A percentile compares a stretch with the other conserved stretches of the same genome.
phyloP scores from a whole-genome alignment of 306 rosid genomes.

The Prosopis cineraria region DNA sequence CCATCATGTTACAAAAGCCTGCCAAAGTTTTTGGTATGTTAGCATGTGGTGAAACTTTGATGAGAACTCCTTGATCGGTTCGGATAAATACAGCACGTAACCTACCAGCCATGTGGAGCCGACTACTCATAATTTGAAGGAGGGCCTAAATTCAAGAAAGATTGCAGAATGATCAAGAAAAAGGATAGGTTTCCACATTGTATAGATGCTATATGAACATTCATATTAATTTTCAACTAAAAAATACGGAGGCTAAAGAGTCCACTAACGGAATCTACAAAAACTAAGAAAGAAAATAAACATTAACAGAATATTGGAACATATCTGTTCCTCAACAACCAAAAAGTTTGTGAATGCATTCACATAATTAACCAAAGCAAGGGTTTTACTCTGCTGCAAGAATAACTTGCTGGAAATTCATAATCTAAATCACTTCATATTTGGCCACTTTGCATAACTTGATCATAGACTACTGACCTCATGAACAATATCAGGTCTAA shows the following conservation, averaged over 20 bases:
- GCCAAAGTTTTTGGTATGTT: slow-evolving; percentile 17
- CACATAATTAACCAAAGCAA: background rate
- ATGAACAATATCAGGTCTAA: slow-evolving; percentile 35
- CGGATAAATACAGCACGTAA: slow-evolving; percentile 27
- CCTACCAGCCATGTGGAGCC: slow-evolving; percentile 28
- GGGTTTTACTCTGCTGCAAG: background rate
- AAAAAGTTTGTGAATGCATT: background rate
- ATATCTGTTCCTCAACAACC: background rate
- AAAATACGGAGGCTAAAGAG: background rate
- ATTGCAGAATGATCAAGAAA: background rate
- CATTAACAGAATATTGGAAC: background rate
- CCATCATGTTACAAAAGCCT: slow-evolving; percentile 32
- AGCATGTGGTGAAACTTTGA: slow-evolving; percentile 32
- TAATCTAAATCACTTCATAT: background rate
- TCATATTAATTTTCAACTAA: background rate
- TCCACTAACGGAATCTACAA: background rate
- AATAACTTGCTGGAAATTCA: background rate
- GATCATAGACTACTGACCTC: slow-evolving; percentile 19
- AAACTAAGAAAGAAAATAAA: background rate
- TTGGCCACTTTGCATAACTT: background rate
- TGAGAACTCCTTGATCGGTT: slow-evolving; percentile 30
- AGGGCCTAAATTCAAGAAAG: background rate
- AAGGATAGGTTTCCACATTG: background rate
- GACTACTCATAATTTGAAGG: slow-evolving; percentile 31
- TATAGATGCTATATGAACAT: background rate